Evolutionary conservation across 2,329 filamentous ascomycete species (phyloP), one percentile per base, ranked within the genome.

Genomic region (Trichoderma afroharzianum): DNA sequence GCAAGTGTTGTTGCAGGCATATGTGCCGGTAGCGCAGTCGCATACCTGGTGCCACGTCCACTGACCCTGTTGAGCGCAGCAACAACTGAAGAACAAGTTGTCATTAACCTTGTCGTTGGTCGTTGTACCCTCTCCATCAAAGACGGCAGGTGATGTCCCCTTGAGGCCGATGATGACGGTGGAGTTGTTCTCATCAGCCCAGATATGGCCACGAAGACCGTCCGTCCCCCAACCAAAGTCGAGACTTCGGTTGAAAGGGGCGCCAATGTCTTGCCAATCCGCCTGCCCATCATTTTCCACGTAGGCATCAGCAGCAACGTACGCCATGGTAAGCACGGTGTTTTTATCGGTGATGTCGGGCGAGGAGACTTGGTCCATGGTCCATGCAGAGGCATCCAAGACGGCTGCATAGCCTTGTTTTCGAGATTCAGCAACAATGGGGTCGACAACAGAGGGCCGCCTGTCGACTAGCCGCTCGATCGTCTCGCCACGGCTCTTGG

Each of bases 21-120:
- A 98, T 1, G 94, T 93, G 12, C 90, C 89, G 2, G 92, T 93
- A 73, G 94, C 93, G 80, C 96, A 99, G 80, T 97, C 92, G 82
- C 96, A 99, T 70, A 97, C 94, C 79, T 97, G 92, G 73, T 93
- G 91, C 91, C 94, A 98, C 18, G 94, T 90, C 83, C 91, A 94
- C 74, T 94, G 93, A 0, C 95, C 94, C 76, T 97, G 95, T 82
- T 98, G 94, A 4, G 90, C 96, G 82, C 96, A 99, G 81, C 96
- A 99, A 83, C 96, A 99, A 79, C 95, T 97, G 83, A 98, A 98
- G 82, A 97, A 97, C 11, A 99, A 86, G 79, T 99, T 99, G 82
- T 99, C 96, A 80, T 98, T 99, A 78, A 95, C 86, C 83, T 99
- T 99, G 83, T 99, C 96, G 76, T 97, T 97, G 30, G 94, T 97